Conservation (phyloP, 2,329 filamentous ascomycete species). For the Laburnicola sp. region DNA sequence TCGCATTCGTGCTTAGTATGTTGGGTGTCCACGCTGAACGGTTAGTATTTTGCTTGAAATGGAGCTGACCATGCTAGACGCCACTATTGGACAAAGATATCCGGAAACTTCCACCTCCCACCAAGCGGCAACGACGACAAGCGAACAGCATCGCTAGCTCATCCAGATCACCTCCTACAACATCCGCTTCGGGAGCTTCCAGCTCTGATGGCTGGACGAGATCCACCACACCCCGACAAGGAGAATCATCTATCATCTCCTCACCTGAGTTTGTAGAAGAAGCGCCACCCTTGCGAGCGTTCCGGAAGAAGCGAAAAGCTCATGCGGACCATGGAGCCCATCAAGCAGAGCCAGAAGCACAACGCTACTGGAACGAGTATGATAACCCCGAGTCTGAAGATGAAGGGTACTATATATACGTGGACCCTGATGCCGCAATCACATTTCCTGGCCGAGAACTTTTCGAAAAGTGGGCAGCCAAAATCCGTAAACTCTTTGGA, state of each 20-base stretch:
- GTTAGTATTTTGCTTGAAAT: neutral
- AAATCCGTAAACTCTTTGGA: conserved; percentile 31
- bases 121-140: conserved; percentile 33
- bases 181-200: conserved; percentile 46
- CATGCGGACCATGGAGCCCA: conserved; percentile 27
- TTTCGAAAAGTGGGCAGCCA: conserved; percentile 50
- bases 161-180: conserved; percentile 35
- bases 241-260: conserved; percentile 43
- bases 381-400: conserved; percentile 71
- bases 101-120: conserved; percentile 53
- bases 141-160: conserved; percentile 29
- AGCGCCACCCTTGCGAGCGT: conserved; percentile 46
- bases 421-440: conserved; percentile 67
- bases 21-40: too few relatives aligned
- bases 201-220: conserved; percentile 41
- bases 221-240: conserved; percentile 29
- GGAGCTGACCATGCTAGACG: conserved; percentile 25
- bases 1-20: too few relatives aligned
- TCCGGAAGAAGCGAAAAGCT: conserved; percentile 48
- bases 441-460: conserved; percentile 66
- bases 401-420: conserved; percentile 70
- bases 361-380: conserved; percentile 82
- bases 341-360: conserved; percentile 22
- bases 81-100: conserved; percentile 55
- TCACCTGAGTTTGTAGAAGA: conserved; percentile 43